Base-by-base conservation (phyloP, 305 asterid genomes). In the Caryopteris hybrid region DNA sequence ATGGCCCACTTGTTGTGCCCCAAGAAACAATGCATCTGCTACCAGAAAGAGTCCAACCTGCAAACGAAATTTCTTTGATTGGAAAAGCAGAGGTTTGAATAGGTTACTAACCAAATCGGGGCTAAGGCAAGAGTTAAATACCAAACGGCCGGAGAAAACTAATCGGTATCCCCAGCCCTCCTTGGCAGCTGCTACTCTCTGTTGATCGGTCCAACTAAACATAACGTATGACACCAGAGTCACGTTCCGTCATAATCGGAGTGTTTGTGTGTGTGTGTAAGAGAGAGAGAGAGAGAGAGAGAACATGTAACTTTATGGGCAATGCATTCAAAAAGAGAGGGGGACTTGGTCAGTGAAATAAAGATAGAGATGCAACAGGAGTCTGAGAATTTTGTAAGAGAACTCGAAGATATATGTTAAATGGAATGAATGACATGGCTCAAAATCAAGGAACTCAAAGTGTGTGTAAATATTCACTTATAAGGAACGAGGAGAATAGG, bases 141-240 rank as follows among this genome's bases (percentile, higher is more conserved):
- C 99, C 97, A 90, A 61, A 74, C 99, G 97, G 23, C 88, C 97
- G 29, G 97, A 77, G 83, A 87, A 93, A 65, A 83, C 84, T 50
- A 85, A 68, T 54, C 96, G 81, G 83, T 88, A 93, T 61, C 86
- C 92, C 96, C 90, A 93, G 57, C 99, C 97, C 67, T 90, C 97
- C 78, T 86, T 93, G 72, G 92, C 97, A 70, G 95, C 94, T 70
- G 84, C 87, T 66, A 85, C 95, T 81, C 97, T 84, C 77, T 93
- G 99, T 69, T 87, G 97, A 76, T 93, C 99, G 0, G 99, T 93
- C 98, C 97, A 93, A 47, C 99, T 93, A 77, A 18, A 71, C 63
- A 79, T 21, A 63, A 52, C 36, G 57, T 38, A 56, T 61, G 65
- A 43, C 61, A 73, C 12, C 12, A 17, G 31, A 11, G 66, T 21